Evolutionary conservation across 257 asterid genomes (phyloP).

Genomic region (Solanum peruvianum): DNA sequence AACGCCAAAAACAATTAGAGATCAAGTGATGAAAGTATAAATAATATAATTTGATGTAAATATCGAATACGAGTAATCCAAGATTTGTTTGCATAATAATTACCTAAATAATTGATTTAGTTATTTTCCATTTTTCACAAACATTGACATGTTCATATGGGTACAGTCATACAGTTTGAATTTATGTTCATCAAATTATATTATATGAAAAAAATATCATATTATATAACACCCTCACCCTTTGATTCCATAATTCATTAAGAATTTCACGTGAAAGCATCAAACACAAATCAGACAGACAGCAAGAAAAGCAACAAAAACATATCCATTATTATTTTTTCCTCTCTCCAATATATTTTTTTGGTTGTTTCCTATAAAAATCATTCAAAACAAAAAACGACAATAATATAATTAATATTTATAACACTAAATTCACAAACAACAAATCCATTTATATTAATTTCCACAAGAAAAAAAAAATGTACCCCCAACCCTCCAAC

Average conservation of each 20-base stretch:
- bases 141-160: background rate
- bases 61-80: background rate
- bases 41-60: background rate
- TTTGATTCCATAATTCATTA: constrained; percentile 11
- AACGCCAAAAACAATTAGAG: background rate
- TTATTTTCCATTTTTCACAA: background rate
- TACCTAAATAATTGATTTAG: background rate
- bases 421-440: background rate
- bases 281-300: constrained; percentile 16
- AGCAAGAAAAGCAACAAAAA: constrained; percentile 20
- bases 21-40: background rate
- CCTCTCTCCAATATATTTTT: constrained; percentile 12
- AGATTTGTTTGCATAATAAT: background rate
- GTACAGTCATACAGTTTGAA: background rate
- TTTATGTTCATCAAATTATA: background rate
- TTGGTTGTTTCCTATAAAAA: constrained; percentile 22
- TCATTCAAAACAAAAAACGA: constrained; percentile 1
- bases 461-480: background rate
- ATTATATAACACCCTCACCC: background rate
- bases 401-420: background rate
- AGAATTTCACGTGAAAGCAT: constrained; percentile 40
- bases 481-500: background rate
- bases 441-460: background rate
- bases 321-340: background rate
- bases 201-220: background rate